phyloP scores from a whole-genome alignment of 106 monocot genomes.

The Apostasia ramifera region DNA sequence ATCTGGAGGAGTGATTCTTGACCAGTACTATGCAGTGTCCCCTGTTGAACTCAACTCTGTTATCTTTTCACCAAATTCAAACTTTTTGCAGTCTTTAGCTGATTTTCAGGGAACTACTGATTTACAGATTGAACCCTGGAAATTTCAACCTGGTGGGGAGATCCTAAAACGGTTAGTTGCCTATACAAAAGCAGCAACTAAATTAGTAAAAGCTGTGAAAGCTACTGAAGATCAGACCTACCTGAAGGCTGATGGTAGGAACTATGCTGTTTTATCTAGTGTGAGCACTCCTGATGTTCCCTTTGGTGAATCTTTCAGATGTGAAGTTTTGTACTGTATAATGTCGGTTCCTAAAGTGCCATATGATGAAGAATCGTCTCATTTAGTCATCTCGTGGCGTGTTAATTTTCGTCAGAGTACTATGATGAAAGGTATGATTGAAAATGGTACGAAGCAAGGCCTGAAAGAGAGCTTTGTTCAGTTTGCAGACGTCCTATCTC shows the following conservation, averaged over 20 bases:
- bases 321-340: conserved; percentile 67
- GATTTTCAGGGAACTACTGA: conserved; percentile 60
- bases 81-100: conserved; percentile 37
- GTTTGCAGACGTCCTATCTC: conserved; percentile 40
- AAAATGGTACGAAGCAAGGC: conserved; percentile 80
- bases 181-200: conserved; percentile 71
- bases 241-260: conserved; percentile 69
- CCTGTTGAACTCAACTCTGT: conserved; percentile 50
- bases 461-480: conserved; percentile 45
- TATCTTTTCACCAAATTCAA: conserved; percentile 64
- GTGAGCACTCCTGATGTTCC: conserved; percentile 91
- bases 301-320: conserved; percentile 63
- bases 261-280: conserved; percentile 57
- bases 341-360: conserved; percentile 49
- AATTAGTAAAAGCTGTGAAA: conserved; percentile 69
- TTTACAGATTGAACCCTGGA: conserved; percentile 45
- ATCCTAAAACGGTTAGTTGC: conserved; percentile 53
- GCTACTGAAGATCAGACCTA: conserved; percentile 78
- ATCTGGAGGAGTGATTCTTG: conserved; percentile 70
- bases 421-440: conserved; percentile 93
- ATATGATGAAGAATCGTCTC: conserved; percentile 48
- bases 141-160: conserved; percentile 23
- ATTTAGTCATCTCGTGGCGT: conserved; percentile 60
- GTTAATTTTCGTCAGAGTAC: conserved; percentile 82
- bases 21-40: conserved; percentile 51